Percentiles rank a stretch among this genome's conserved stretches.
Conservation (phyloP, 805 yeast genomes). For the Kazachstania psychrophila region DNA sequence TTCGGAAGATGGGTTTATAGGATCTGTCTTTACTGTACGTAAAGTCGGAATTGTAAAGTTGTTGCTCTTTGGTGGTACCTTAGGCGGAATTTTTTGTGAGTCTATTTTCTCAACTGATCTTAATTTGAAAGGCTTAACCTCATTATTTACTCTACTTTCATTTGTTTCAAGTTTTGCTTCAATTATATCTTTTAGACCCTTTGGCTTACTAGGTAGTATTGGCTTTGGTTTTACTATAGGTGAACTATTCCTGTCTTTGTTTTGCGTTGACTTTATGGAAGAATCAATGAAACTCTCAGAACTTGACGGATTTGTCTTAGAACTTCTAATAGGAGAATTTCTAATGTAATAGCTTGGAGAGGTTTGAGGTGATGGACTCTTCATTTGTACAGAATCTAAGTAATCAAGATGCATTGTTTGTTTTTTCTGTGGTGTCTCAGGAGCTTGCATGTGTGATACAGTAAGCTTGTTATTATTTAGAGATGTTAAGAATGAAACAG, state of each 20-base stretch:
- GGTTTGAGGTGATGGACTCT: slow-evolving; percentile 2
- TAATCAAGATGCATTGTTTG: slow-evolving; percentile 10
- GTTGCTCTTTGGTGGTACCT: slow-evolving; percentile 11
- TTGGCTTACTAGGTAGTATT: slow-evolving; percentile 11
- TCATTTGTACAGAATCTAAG: slow-evolving; percentile 18
- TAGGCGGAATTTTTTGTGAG: slow-evolving; percentile 10
- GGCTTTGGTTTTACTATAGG: slow-evolving; percentile 8
- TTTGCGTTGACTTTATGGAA: slow-evolving; percentile 7
- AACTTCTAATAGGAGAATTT: neutral
- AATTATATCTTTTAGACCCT: neutral
- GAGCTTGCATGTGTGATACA: neutral
- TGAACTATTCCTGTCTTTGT: neutral
- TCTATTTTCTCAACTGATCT: slow-evolving; percentile 6
- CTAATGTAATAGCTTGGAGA: neutral
- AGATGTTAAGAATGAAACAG: slow-evolving; percentile 13
- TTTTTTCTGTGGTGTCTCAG: slow-evolving; percentile 1
- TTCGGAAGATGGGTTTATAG: neutral
- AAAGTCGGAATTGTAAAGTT: slow-evolving; percentile 7
- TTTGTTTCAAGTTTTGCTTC: neutral
- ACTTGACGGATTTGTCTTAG: slow-evolving; percentile 1
- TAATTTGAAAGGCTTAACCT: slow-evolving; percentile 4
- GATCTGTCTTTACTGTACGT: slow-evolving; percentile 6
- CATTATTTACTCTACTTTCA: neutral
- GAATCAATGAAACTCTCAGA: slow-evolving; percentile 21
- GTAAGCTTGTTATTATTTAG: slow-evolving; percentile 16